These are phyloP conservation scores for Pseudisothecium myosuroides DNA, from an alignment of 225 moss, liverwort and hornwort genomes.

Conservation along the genomic window DNA sequence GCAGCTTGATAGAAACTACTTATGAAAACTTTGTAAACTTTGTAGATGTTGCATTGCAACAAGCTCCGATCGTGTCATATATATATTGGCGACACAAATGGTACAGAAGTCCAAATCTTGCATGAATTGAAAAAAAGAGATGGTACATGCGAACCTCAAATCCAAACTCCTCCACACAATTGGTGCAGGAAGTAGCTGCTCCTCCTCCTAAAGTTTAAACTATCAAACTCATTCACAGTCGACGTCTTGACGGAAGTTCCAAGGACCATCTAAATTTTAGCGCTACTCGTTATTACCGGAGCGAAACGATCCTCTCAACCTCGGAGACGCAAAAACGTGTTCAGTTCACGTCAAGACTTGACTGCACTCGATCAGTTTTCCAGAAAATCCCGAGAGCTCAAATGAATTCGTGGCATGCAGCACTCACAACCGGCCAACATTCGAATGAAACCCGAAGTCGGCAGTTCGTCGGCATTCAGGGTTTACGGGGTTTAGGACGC, in stretches of 20 bases:
- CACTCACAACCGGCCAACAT: background rate
- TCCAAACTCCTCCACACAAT: background rate
- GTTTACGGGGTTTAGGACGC: background rate
- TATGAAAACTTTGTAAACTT: background rate
- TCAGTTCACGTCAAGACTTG: background rate
- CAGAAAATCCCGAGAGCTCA: background rate
- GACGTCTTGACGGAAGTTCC: background rate
- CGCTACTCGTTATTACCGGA: background rate
- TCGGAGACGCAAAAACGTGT: background rate
- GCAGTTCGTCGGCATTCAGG: background rate
- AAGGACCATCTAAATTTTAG: background rate
- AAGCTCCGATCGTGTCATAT: background rate
- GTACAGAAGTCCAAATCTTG: background rate
- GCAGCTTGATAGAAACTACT: too few relatives aligned
- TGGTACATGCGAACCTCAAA: background rate
- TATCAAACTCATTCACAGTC: background rate
- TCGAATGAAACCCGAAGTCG: background rate
- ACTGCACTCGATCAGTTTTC: background rate
- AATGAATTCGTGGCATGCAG: background rate
- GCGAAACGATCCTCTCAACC: background rate
- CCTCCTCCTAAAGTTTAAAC: background rate
- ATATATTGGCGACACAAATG: background rate
- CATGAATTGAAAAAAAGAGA: background rate
- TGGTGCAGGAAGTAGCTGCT: background rate
- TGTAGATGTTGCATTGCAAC: background rate